Conservation (phyloP, 176 grass and related monocot genomes). For the Aegilops bicornis region DNA sequence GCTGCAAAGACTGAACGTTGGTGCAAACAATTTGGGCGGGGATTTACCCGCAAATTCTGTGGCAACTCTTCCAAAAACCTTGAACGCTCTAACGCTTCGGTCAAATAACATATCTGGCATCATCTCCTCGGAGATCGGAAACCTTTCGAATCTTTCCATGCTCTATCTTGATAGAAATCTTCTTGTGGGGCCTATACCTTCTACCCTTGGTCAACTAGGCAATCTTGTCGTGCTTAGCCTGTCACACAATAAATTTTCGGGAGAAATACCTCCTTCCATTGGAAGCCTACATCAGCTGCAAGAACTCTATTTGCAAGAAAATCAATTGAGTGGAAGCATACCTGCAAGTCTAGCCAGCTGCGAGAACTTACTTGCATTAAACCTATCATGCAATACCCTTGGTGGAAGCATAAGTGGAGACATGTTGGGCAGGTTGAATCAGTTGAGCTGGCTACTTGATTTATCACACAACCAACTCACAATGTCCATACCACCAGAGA, state of each 20-base stretch:
- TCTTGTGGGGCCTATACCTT: not conserved
- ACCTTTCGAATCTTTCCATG: not conserved
- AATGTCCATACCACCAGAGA: not conserved
- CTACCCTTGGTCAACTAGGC: not conserved
- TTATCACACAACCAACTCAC: not conserved
- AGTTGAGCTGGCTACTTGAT: not conserved
- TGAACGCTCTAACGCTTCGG: not conserved
- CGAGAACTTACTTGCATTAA: not conserved
- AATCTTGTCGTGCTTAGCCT: not conserved
- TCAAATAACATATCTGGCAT: not conserved
- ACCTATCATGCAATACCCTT: not conserved
- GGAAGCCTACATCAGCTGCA: not conserved
- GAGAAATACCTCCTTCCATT: not conserved
- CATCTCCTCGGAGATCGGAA: not conserved
- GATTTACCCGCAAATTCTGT: not conserved
- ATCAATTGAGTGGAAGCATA: not conserved
- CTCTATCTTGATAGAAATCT: not conserved
- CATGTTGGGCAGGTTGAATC: not conserved
- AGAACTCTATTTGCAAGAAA: not conserved
- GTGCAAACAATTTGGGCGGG: too few relatives aligned
- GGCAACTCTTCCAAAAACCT: constrained; percentile 19
- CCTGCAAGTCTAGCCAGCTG: not conserved
- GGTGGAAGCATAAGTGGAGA: not conserved
- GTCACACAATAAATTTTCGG: not conserved
- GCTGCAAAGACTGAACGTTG: not conserved